Evolutionary conservation across 2,329 filamentous ascomycete species (phyloP), one percentile per base, ranked within the genome.

Genomic region (Aspergillus japonicus): DNA sequence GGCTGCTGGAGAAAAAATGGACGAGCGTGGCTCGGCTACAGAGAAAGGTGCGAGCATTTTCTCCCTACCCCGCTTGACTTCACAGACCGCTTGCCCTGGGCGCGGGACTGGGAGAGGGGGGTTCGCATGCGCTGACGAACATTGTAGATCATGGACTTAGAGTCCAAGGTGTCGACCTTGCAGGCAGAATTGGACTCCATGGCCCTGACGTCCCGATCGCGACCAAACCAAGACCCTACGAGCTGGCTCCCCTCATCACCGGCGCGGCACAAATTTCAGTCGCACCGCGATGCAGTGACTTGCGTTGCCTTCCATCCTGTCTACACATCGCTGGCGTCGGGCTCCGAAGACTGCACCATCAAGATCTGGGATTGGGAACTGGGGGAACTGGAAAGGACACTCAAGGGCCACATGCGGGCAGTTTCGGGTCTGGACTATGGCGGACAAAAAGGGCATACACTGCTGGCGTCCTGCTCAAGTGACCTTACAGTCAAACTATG

Each of bases 351-450:
- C 75, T 90, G 86, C 60, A 96, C 90, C 5, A 96, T 97, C 75
- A 97, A 96, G 71, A 92, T 97, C 57, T 97, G 93, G 93, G 93
- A 96, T 71, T 97, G 92, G 89, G 93, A 97, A 71, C 78, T 95
- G 19, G 93, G 93, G 50, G 92, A 96, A 75, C 81, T 96, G 5
- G 92, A 96, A 74, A 82, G 89, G 62, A 96, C 93, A 0, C 84
- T 96, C 56, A 96, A 96, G 72, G 92, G 91, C 0, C 93, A 96
- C 72, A 96, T 91, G 4, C 91, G 89, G 71, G 86, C 90, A 3
- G 91, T 97, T 2, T 80, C 94, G 29, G 92, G 95, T 71, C 85
- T 96, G 31, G 93, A 96, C 71, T 97, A 90, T 76, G 93, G 93
- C 42, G 92, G 92, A 0, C 91, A 91, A 1, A 83, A 89, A 70